A percentile compares a stretch with the other conserved stretches of the same genome.
Conservation (phyloP, 2,329 filamentous ascomycete genomes). For the Cytospora leucostoma region DNA sequence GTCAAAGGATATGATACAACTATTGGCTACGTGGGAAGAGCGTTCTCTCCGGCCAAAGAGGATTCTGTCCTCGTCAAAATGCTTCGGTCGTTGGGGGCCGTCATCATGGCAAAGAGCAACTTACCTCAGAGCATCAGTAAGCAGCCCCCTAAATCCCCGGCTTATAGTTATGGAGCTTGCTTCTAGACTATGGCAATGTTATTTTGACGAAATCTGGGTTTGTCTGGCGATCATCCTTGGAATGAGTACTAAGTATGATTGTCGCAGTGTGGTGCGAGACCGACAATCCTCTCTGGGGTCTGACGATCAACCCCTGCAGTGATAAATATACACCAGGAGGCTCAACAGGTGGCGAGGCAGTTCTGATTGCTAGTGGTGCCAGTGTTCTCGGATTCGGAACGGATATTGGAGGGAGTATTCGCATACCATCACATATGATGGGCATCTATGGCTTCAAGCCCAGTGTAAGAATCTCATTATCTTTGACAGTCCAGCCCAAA, state of each 20-base stretch:
- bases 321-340: slow-evolving; percentile 40
- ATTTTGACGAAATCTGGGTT: too few species aligned
- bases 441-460: slow-evolving; percentile 53
- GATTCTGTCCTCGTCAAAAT: slow-evolving; percentile 52
- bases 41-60: slow-evolving; percentile 49
- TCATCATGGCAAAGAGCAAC: slow-evolving; percentile 56
- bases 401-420: slow-evolving; percentile 53
- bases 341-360: slow-evolving; percentile 48
- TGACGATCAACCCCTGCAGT: slow-evolving; percentile 49
- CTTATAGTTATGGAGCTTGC: too few species aligned
- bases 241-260: too few species aligned
- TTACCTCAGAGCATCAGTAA: slow-evolving; percentile 43
- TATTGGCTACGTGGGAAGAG: slow-evolving; percentile 56
- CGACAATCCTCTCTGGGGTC: slow-evolving; percentile 53
- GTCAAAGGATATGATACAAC: slow-evolving; percentile 59
- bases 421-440: slow-evolving; percentile 50
- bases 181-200: too few species aligned
- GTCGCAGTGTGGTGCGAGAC: slow-evolving; percentile 52
- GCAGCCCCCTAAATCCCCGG: too few species aligned
- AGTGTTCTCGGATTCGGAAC: slow-evolving; percentile 52
- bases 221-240: too few species aligned
- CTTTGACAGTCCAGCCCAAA: slow-evolving; percentile 33
- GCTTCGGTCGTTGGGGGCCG: slow-evolving; percentile 50
- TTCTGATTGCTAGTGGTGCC: slow-evolving; percentile 42
- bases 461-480: slow-evolving; percentile 43